Conservation (phyloP, 202 grass and related monocot genomes). For the Elaeis oleifera region DNA sequence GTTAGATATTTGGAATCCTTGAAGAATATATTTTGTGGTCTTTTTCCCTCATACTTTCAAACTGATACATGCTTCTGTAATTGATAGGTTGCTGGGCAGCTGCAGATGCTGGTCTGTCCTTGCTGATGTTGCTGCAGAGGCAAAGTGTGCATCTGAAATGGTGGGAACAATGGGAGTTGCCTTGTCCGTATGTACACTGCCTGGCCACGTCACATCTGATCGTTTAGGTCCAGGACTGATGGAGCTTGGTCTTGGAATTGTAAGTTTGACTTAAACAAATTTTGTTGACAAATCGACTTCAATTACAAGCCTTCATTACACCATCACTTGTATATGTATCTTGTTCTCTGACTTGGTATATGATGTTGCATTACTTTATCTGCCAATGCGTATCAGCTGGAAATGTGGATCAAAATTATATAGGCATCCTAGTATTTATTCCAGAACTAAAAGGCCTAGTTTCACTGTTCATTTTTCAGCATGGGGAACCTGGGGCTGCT, state of each 20-base stretch:
- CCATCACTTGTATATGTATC: neutral
- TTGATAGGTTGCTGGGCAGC: slow-evolving; percentile 89
- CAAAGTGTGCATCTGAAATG: slow-evolving; percentile 81
- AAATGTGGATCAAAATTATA: too few relatives aligned
- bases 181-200: slow-evolving; percentile 93
- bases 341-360: too few relatives aligned
- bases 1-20: too few relatives aligned
- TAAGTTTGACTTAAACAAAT: slow-evolving; percentile 30
- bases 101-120: slow-evolving; percentile 89
- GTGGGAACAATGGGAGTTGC: slow-evolving; percentile 99
- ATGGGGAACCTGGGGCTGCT: slow-evolving; percentile 94
- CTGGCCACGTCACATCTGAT: slow-evolving; percentile 92
- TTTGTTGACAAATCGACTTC: too few relatives aligned
- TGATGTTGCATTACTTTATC: too few relatives aligned
- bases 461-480: slow-evolving; percentile 37
- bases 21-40: slow-evolving; percentile 1
- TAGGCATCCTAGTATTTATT: neutral
- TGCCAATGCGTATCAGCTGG: neutral
- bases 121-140: slow-evolving; percentile 85
- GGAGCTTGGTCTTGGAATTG: slow-evolving; percentile 99
- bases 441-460: slow-evolving; percentile 11
- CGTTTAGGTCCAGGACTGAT: slow-evolving; percentile 81
- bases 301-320: too few relatives aligned
- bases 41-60: slow-evolving; percentile 18
- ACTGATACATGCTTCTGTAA: slow-evolving; percentile 8